Evolutionary conservation across 1,284 basidiomycete species (phyloP).

Genomic region (Phaffia rhodozyma): DNA sequence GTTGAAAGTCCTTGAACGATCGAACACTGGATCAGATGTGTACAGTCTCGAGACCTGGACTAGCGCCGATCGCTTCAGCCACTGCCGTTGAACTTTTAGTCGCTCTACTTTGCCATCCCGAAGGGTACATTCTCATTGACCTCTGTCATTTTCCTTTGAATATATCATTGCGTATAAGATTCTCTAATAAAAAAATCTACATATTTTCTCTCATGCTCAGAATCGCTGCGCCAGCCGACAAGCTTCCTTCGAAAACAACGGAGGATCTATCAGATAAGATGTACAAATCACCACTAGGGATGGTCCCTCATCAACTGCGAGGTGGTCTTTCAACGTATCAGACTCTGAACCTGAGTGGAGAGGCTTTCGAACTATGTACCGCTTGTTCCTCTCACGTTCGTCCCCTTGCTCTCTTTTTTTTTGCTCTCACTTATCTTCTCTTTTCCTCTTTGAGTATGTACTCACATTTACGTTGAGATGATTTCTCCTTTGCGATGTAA

Average conservation of each 20-base stretch:
- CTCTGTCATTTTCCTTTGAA: neutral
- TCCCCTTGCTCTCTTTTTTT: neutral
- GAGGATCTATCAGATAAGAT: slow-evolving; percentile 27
- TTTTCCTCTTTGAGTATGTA: neutral
- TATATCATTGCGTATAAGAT: neutral
- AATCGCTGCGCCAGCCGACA: slow-evolving; percentile 49
- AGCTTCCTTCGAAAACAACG: slow-evolving; percentile 19
- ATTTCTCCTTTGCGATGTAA: neutral
- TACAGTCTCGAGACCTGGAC: slow-evolving; percentile 91
- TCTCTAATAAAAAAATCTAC: neutral
- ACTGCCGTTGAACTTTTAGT: slow-evolving; percentile 86
- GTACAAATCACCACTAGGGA: slow-evolving; percentile 54
- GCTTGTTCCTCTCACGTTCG: slow-evolving; percentile 71
- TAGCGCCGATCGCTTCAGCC: slow-evolving; percentile 82
- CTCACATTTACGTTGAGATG: neutral
- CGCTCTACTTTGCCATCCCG: slow-evolving; percentile 77
- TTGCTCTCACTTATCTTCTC: neutral
- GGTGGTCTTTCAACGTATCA: slow-evolving; percentile 80
- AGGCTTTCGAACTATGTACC: slow-evolving; percentile 78
- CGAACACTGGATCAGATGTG: slow-evolving; percentile 98
- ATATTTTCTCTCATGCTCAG: slow-evolving; percentile 34
- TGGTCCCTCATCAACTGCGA: slow-evolving; percentile 86
- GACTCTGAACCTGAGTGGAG: slow-evolving; percentile 68
- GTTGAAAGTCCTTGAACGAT: slow-evolving; percentile 68
- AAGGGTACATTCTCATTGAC: slow-evolving; percentile 47